These are phyloP conservation scores for Saccharomycopsis sp. DNA, from an alignment of 805 yeast genomes.

Conservation along the genomic window DNA sequence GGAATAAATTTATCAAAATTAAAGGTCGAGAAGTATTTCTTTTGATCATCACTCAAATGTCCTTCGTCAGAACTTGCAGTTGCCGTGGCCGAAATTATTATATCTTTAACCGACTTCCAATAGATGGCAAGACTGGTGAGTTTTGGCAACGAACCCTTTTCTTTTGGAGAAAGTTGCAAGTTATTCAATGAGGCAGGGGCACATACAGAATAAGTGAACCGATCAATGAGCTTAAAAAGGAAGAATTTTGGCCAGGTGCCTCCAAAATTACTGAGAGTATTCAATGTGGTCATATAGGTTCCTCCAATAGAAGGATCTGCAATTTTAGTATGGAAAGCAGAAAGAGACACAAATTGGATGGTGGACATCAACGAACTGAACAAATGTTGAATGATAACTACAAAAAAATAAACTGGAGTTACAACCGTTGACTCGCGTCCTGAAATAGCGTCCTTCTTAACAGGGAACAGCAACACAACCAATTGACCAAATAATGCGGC, in stretches of 20 bases:
- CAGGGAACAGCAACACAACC: constrained; percentile 68
- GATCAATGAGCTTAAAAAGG: constrained; percentile 73
- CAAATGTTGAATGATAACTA: constrained; percentile 76
- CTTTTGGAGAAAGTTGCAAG: background rate
- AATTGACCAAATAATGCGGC: constrained; percentile 75
- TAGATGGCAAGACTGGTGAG: background rate
- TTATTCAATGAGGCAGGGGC: constrained; percentile 25
- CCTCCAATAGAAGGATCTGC: constrained; percentile 97
- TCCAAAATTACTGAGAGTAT: constrained; percentile 87
- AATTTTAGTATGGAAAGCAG: constrained; percentile 90
- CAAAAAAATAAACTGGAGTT: constrained; percentile 48
- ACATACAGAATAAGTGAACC: constrained; percentile 64
- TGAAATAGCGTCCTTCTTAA: constrained; percentile 26
- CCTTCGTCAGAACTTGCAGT: background rate
- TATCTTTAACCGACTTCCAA: background rate
- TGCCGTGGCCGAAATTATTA: background rate
- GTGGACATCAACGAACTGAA: constrained; percentile 89
- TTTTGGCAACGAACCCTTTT: background rate
- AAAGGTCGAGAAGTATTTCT: background rate
- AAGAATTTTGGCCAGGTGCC: constrained; percentile 97
- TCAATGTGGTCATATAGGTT: constrained; percentile 93
- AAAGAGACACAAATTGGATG: constrained; percentile 87
- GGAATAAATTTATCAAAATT: background rate
- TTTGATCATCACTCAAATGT: background rate
- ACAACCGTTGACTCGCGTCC: constrained; percentile 34